Evolutionary conservation across 2,329 filamentous ascomycete genomes (phyloP).

Genomic region (Aschersonia sp.): DNA sequence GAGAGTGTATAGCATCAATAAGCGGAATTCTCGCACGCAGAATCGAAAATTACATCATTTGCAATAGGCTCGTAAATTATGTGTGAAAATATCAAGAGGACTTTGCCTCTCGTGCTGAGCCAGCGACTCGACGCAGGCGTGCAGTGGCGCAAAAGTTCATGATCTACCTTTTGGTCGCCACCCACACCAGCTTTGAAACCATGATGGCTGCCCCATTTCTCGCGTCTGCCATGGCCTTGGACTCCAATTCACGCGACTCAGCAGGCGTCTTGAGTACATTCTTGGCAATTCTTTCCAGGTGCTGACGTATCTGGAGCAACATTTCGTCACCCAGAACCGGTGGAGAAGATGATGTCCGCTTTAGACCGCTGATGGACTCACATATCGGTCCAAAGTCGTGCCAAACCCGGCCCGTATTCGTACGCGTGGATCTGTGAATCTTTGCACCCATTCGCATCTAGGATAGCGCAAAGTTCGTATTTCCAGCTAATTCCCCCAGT

Average conservation of each 20-base stretch:
- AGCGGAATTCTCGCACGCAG: too few relatives aligned
- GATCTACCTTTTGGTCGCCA: background rate
- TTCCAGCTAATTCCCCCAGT: background rate
- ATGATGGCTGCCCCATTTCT: slow-evolving; percentile 2
- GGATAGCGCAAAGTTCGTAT: background rate
- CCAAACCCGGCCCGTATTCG: background rate
- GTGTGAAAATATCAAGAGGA: too few relatives aligned
- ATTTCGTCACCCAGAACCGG: background rate
- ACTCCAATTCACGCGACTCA: slow-evolving; percentile 1
- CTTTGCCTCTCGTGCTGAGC: too few relatives aligned
- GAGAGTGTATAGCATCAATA: too few relatives aligned
- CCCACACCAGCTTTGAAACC: slow-evolving; percentile 2
- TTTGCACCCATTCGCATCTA: background rate
- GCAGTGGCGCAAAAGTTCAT: too few relatives aligned
- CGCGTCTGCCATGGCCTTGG: slow-evolving; percentile 1
- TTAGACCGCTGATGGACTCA: background rate
- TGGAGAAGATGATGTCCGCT: too few relatives aligned
- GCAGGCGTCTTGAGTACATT: slow-evolving; percentile 2
- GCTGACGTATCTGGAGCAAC: slow-evolving; percentile 1
- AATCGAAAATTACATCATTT: too few relatives aligned
- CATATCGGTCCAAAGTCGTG: slow-evolving; percentile 3
- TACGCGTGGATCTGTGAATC: background rate
- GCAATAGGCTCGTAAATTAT: too few relatives aligned
- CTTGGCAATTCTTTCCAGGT: slow-evolving; percentile 2
- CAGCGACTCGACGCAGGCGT: too few relatives aligned